Evolutionary conservation across 805 yeast species (phyloP), one percentile per base, ranked within the genome.

Genomic region (Candida nitratophila): DNA sequence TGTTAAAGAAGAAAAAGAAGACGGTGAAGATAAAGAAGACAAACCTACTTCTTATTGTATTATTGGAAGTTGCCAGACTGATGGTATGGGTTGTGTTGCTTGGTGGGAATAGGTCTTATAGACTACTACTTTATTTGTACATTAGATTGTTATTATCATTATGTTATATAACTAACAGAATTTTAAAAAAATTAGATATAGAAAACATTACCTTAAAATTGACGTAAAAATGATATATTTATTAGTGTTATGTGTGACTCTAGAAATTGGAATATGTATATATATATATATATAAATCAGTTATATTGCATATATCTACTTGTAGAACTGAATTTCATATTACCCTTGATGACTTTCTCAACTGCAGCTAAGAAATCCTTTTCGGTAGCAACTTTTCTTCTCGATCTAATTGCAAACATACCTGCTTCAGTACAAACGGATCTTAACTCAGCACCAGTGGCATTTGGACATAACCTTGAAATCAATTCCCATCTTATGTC

Each of bases 401-500:
- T 81, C 17, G 98, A 96, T 58, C 99, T 81, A 44, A 93, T 93
- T 38, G 99, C 99, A 73, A 90, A 93, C 99, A 93, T 93, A 57
- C 99, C 99, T 3, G 99, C 99, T 66, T 93, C 99, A 1, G 99
- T 93, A 66, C 99, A 93, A 16, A 93, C 99, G 7, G 98, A 91
- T 63, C 99, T 83, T 56, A 93, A 74, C 70, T 93, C 99, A 3
- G 99, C 99, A 66, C 99, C 99, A 1, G 99, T 93, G 17, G 96
- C 85, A 64, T 95, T 93, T 49, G 99, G 99, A 71, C 99, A 93
- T 60, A 93, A 74, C 63, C 99, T 79, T 19, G 98, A 90, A 59
- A 93, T 93, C 59, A 93, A 77, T 69, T 93, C 99, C 99, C 99
- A 93, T 67, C 99, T 82, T 46, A 93, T 93, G 57, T 88, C 95